Evolutionary conservation across 2,329 filamentous ascomycete genomes (phyloP).

Genomic region (Xylariaceae sp.): DNA sequence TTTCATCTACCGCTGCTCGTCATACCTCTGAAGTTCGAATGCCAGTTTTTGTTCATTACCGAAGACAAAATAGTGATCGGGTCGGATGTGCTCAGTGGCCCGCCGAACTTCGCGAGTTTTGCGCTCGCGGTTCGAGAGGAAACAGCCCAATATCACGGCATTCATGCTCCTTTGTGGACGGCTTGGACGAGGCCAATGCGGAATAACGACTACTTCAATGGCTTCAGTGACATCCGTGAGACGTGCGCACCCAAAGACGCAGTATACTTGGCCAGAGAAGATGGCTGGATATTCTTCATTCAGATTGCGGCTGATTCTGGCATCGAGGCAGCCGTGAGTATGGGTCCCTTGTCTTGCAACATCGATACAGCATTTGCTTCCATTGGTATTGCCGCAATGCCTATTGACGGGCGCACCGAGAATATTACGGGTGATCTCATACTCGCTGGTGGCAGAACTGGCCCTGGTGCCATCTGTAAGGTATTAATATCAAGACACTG

Average conservation of each 20-base stretch:
- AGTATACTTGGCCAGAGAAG: conserved; percentile 84
- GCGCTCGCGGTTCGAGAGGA: conserved; percentile 39
- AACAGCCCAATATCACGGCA: conserved; percentile 48
- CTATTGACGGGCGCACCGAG: no score
- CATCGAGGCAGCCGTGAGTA: conserved; percentile 52
- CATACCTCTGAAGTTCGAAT: conserved; percentile 69
- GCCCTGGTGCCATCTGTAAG: conserved; percentile 73
- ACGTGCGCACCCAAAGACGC: conserved; percentile 55
- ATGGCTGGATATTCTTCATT: conserved; percentile 74
- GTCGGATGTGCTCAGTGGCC: conserved; percentile 51
- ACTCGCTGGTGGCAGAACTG: conserved; percentile 73
- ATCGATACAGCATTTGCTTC: conserved; percentile 81
- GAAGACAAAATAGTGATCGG: conserved; percentile 57
- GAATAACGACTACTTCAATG: conserved; percentile 57
- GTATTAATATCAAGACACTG: conserved; percentile 40
- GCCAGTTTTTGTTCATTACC: conserved; percentile 68
- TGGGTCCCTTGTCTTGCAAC: conserved; percentile 68
- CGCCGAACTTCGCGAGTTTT: conserved; percentile 47
- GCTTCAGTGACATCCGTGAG: conserved; percentile 11
- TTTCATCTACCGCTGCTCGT: conserved; percentile 65
- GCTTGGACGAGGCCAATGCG: conserved; percentile 80
- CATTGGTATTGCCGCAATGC: conserved; percentile 44
- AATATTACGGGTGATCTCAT: conserved; percentile 70
- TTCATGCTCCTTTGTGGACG: conserved; percentile 65
- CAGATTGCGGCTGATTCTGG: conserved; percentile 61